phyloP scores from a whole-genome alignment of 768 basidiomycete species.

The Pholiota microspora region DNA sequence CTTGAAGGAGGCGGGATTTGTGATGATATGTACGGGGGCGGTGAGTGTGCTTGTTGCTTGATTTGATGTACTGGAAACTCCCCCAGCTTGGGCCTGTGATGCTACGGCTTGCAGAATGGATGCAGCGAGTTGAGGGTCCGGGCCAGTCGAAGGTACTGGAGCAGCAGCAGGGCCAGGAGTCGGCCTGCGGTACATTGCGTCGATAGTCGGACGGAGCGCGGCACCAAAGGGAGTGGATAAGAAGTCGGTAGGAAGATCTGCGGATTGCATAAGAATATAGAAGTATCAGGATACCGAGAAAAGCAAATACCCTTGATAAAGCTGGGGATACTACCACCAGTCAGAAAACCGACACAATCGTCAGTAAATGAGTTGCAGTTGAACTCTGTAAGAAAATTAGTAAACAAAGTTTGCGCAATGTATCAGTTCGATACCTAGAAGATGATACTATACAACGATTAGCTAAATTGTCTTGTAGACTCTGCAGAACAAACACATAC shows the following conservation, averaged over 20 bases:
- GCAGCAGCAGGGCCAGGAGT: slow-evolving; percentile 37
- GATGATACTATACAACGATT: slow-evolving; percentile 60
- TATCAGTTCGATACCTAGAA: slow-evolving; percentile 55
- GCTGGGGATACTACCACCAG: slow-evolving; percentile 74
- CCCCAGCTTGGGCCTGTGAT: slow-evolving; percentile 39
- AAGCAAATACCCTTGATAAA: slow-evolving; percentile 68
- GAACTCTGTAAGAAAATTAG: slow-evolving; percentile 54
- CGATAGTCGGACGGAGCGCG: slow-evolving; percentile 86
- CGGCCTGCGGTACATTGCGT: slow-evolving; percentile 78
- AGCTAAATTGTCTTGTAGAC: background rate
- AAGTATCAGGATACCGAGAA: background rate
- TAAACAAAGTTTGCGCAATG: background rate
- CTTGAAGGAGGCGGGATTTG: slow-evolving; percentile 72
- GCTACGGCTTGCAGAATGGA: slow-evolving; percentile 59
- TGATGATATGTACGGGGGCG: slow-evolving; percentile 66
- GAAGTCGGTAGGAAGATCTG: slow-evolving; percentile 80
- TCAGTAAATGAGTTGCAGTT: slow-evolving; percentile 96
- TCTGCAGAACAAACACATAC: slow-evolving; percentile 39
- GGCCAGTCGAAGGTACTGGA: slow-evolving; percentile 33
- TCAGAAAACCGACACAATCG: slow-evolving; percentile 84
- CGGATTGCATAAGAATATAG: background rate
- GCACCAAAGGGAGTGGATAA: slow-evolving; percentile 88
- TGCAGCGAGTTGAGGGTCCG: slow-evolving; percentile 48
- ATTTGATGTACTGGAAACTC: slow-evolving; percentile 19
- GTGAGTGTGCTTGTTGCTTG: slow-evolving; percentile 50